phyloP scores from a whole-genome alignment of 441 rosid species.

The Daphne laureola region DNA sequence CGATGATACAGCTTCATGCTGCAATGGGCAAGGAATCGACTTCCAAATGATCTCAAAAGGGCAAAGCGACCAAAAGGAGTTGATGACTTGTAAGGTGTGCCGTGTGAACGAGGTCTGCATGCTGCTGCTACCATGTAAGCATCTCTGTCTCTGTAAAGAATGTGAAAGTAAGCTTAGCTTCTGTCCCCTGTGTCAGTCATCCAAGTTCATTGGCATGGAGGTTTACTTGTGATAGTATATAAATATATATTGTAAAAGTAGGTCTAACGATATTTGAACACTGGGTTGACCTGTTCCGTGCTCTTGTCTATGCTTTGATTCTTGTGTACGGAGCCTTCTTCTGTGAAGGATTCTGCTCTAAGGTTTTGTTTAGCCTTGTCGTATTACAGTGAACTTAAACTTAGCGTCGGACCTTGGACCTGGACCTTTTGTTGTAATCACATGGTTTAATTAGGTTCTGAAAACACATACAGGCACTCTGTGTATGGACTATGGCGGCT shows the following conservation, averaged over 20 bases:
- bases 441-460: too few relatives aligned
- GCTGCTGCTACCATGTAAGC: conserved; percentile 93
- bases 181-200: conserved; percentile 78
- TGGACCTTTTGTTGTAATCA: too few relatives aligned
- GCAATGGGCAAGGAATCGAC: conserved; percentile 52
- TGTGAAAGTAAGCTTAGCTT: conserved; percentile 79
- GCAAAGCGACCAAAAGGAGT: conserved; percentile 31
- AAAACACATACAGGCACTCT: too few relatives aligned
- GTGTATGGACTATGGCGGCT: too few relatives aligned
- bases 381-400: too few relatives aligned
- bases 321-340: background rate
- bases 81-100: conserved; percentile 72
- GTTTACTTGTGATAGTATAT: conserved; percentile 52
- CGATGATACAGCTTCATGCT: conserved; percentile 87
- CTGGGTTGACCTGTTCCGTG: too few relatives aligned
- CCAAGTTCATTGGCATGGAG: conserved; percentile 68
- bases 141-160: conserved; percentile 86
- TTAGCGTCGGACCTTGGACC: too few relatives aligned
- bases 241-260: conserved; percentile 4
- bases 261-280: too few relatives aligned
- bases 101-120: conserved; percentile 57
- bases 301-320: background rate
- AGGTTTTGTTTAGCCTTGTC: background rate
- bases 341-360: background rate
- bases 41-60: conserved; percentile 45